Evolutionary conservation across 768 basidiomycete species (phyloP).

Genomic region (Pulveroboletus ravenelii): DNA sequence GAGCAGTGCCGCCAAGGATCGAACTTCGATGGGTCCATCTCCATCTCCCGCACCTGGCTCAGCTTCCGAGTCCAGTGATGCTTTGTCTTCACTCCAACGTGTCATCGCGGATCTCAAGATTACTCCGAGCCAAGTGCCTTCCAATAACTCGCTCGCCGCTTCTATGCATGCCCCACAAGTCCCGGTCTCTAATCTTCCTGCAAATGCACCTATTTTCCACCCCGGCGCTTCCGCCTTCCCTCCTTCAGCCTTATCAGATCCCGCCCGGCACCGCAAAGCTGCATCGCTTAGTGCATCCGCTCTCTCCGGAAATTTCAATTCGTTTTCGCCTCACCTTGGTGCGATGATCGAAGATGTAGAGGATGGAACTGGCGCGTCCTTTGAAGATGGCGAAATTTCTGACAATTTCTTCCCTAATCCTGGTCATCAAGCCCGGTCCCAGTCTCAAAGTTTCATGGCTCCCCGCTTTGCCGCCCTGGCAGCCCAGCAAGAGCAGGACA

Average conservation of each 20-base stretch:
- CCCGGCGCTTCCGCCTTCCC: slow-evolving; percentile 60
- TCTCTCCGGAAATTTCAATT: slow-evolving; percentile 57
- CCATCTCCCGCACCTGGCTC: slow-evolving; percentile 47
- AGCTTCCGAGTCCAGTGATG: slow-evolving; percentile 66
- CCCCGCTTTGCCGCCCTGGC: slow-evolving; percentile 84
- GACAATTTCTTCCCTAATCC: slow-evolving; percentile 48
- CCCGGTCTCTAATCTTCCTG: slow-evolving; percentile 47
- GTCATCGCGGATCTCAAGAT: slow-evolving; percentile 94
- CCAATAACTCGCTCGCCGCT: slow-evolving; percentile 36
- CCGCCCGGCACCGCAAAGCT: slow-evolving; percentile 77
- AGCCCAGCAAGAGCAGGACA: slow-evolving; percentile 62
- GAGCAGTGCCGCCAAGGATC: slow-evolving; percentile 46
- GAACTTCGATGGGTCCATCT: slow-evolving; percentile 35
- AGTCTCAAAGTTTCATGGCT: slow-evolving; percentile 81
- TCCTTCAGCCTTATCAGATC: slow-evolving; percentile 37
- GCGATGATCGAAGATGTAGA: slow-evolving; percentile 82
- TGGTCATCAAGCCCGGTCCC: slow-evolving; percentile 66
- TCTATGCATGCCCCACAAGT: slow-evolving; percentile 47
- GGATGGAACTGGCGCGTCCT: slow-evolving; percentile 46
- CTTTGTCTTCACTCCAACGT: slow-evolving; percentile 82
- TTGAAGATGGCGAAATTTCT: slow-evolving; percentile 77
- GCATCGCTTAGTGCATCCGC: slow-evolving; percentile 61
- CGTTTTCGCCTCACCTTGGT: slow-evolving; percentile 75
- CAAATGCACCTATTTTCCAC: slow-evolving; percentile 71
- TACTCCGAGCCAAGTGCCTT: slow-evolving; percentile 46